These are phyloP conservation scores for Tricholoma sp. DNA, from an alignment of 768 basidiomycete species.

Conservation along the genomic window DNA sequence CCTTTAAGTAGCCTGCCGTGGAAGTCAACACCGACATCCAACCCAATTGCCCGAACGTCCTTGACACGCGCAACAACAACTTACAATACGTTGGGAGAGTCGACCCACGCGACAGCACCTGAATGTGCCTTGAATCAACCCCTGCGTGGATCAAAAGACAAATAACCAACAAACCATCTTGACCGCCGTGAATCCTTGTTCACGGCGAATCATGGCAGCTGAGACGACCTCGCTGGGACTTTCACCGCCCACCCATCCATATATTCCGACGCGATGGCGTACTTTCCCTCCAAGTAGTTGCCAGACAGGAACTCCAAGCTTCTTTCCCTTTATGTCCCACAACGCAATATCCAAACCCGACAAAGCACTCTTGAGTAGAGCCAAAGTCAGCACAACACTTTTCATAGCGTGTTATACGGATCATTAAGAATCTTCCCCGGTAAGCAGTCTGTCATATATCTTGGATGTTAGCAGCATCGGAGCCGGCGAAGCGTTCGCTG, in stretches of 20 bases:
- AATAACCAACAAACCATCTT: conserved; percentile 46
- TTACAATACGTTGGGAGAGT: conserved; percentile 48
- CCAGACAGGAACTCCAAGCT: conserved; percentile 59
- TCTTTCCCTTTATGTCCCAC: conserved; percentile 80
- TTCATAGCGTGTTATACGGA: conserved; percentile 13
- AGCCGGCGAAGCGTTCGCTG: conserved; percentile 52
- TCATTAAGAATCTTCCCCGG: conserved; percentile 68
- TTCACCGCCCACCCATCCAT: conserved; percentile 57
- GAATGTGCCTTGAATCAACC: background rate
- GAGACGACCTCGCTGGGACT: conserved; percentile 47
- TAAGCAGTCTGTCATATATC: conserved; percentile 70
- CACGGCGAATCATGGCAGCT: conserved; percentile 47
- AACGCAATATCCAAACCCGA: conserved; percentile 66
- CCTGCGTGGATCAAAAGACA: background rate
- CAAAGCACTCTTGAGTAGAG: conserved; percentile 36
- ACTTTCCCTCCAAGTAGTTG: conserved; percentile 68
- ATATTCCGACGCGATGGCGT: conserved; percentile 52
- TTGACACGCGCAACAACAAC: conserved; percentile 49
- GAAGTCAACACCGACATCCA: conserved; percentile 68
- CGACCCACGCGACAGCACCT: conserved; percentile 50
- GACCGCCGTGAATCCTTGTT: conserved; percentile 62
- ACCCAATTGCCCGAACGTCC: conserved; percentile 45
- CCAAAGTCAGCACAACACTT: background rate
- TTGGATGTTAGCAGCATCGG: conserved; percentile 61
- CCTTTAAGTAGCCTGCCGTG: conserved; percentile 66